These are phyloP conservation scores for Choiromyces venosus DNA, from an alignment of 495 filamentous ascomycete species.

Conservation along the genomic window DNA sequence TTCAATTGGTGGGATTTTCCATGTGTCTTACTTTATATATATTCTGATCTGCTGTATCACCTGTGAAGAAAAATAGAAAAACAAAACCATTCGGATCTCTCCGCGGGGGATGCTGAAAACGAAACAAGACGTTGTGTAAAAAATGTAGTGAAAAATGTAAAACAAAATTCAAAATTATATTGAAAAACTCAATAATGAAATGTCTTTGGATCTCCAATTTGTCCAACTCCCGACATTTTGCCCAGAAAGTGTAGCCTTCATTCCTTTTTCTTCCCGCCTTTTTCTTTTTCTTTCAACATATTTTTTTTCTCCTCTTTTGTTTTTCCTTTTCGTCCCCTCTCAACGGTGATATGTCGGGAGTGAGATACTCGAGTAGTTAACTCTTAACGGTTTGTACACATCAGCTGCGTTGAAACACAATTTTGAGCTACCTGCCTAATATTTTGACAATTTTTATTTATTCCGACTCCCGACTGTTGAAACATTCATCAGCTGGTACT, in stretches of 20 bases:
- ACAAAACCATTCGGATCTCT: constrained; percentile 36
- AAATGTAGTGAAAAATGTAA: background rate
- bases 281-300: too few species aligned
- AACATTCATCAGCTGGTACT: background rate
- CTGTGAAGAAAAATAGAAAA: constrained; percentile 15
- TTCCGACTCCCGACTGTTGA: background rate
- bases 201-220: background rate
- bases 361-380: too few species aligned
- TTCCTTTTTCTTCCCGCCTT: too few species aligned
- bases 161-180: background rate
- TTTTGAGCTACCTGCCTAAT: background rate
- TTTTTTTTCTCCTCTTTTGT: too few species aligned
- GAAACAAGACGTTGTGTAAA: constrained; percentile 9
- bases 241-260: too few species aligned
- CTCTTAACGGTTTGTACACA: background rate
- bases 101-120: constrained; percentile 16
- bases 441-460: background rate
- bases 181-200: background rate
- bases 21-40: background rate
- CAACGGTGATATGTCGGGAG: background rate
- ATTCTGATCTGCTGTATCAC: constrained; percentile 31
- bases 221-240: too few species aligned
- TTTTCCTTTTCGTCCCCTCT: too few species aligned
- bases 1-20: constrained; percentile 18
- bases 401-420: background rate